These are phyloP conservation scores for Colletotrichum aenigma DNA, from an alignment of 2,329 filamentous ascomycete species.

Conservation along the genomic window DNA sequence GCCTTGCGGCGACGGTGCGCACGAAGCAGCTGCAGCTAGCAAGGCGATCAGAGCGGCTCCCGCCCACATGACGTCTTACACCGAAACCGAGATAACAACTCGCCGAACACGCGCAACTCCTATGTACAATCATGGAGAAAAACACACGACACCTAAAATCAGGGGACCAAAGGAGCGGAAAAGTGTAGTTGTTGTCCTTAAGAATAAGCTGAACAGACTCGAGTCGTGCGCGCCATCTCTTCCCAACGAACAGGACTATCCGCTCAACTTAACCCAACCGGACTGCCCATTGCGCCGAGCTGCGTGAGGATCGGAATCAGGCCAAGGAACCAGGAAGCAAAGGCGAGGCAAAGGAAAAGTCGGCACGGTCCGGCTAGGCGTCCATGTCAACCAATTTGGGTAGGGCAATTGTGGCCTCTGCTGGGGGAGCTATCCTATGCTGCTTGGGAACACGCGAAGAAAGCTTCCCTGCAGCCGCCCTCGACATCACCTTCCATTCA, in stretches of 20 bases:
- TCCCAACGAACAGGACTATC: not conserved
- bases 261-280: not conserved
- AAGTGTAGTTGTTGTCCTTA: not conserved
- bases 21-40: constrained; percentile 23
- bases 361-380: constrained; percentile 4
- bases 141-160: not conserved
- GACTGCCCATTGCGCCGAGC: constrained; percentile 3
- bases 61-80: constrained; percentile 10
- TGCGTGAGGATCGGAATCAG: not conserved
- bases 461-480: not conserved
- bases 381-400: not conserved
- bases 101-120: not conserved
- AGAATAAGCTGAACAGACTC: not conserved
- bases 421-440: not conserved
- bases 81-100: not conserved
- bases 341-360: not conserved
- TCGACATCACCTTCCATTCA: not conserved
- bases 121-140: not conserved
- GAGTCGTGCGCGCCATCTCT: not conserved
- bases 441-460: not conserved
- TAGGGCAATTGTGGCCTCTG: not conserved
- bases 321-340: not conserved
- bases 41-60: constrained; percentile 16
- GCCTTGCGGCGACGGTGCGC: constrained; percentile 35
- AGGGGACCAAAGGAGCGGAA: not conserved